A percentile compares a stretch with the other conserved stretches of the same genome.
Evolutionary conservation across 768 basidiomycete species (phyloP).

Genomic region (Amanita exitialis): DNA sequence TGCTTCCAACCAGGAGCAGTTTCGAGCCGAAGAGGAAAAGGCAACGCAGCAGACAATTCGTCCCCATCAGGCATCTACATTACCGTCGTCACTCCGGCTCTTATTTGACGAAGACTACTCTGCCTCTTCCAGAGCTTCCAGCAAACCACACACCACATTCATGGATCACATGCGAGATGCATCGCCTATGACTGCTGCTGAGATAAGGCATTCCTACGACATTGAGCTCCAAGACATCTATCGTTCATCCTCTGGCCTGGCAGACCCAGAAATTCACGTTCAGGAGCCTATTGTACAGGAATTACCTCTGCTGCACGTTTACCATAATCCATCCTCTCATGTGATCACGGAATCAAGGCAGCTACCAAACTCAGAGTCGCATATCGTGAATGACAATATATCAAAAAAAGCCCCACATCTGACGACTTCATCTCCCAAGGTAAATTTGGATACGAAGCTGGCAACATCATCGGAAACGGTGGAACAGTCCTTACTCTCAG

Average conservation of each 20-base stretch:
- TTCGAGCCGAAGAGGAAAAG: conserved; percentile 13
- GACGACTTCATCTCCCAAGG: neutral
- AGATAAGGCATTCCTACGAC: neutral
- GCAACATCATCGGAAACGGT: neutral
- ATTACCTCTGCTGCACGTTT: neutral
- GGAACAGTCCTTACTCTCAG: neutral
- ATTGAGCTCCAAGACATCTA: neutral
- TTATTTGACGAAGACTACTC: conserved; percentile 61
- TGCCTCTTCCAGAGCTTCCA: neutral
- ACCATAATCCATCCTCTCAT: neutral
- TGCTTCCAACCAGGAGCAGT: conserved; percentile 8
- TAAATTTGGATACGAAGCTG: neutral
- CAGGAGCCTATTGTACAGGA: neutral
- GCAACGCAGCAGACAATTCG: conserved; percentile 36
- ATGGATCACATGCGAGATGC: neutral
- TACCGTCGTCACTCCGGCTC: conserved; percentile 71
- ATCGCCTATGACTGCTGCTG: neutral
- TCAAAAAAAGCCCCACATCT: neutral
- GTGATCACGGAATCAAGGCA: neutral
- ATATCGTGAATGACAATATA: neutral
- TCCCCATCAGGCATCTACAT: conserved; percentile 32
- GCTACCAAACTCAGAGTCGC: neutral
- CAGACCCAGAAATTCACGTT: neutral
- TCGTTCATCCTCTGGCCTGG: neutral
- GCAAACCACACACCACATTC: neutral